Conservation (phyloP, 2,329 filamentous ascomycete genomes). For the Fusarium sp. region DNA sequence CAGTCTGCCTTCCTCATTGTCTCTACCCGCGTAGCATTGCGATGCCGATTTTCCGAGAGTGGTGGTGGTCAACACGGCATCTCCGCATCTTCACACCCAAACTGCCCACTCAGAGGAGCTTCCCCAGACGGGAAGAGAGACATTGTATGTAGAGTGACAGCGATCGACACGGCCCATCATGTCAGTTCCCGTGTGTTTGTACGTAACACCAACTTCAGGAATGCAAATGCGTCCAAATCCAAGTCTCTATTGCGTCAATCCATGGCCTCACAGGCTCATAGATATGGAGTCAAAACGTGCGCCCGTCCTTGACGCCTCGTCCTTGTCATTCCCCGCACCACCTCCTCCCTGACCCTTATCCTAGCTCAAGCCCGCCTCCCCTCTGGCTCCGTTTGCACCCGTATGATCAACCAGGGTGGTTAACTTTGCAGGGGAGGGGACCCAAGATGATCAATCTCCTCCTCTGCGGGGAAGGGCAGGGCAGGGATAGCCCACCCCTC, state of each 20-base stretch:
- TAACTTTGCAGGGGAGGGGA: not conserved
- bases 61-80: conserved; percentile 20
- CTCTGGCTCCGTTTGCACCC: not conserved
- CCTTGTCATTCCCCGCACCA: conserved; percentile 12
- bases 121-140: not conserved
- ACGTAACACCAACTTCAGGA: not conserved
- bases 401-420: not conserved
- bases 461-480: conserved; percentile 24
- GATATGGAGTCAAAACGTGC: not conserved
- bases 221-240: not conserved
- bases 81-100: conserved; percentile 32
- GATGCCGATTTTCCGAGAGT: conserved; percentile 36
- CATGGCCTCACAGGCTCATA: conserved; percentile 7
- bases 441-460: conserved; percentile 11
- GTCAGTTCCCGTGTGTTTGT: not conserved
- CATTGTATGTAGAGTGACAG: not conserved
- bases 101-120: not conserved
- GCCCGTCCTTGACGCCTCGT: not conserved
- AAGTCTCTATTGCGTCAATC: not conserved
- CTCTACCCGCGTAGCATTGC: not conserved
- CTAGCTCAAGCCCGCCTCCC: conserved; percentile 4
- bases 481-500: conserved; percentile 18
- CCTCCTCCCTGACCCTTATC: conserved; percentile 3
- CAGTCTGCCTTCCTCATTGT: not conserved
- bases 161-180: not conserved